A percentile compares a stretch with the other conserved stretches of the same genome.
These are phyloP conservation scores for Colletotrichum nymphaeae DNA, from an alignment of 2,329 filamentous ascomycete species.

Conservation along the genomic window DNA sequence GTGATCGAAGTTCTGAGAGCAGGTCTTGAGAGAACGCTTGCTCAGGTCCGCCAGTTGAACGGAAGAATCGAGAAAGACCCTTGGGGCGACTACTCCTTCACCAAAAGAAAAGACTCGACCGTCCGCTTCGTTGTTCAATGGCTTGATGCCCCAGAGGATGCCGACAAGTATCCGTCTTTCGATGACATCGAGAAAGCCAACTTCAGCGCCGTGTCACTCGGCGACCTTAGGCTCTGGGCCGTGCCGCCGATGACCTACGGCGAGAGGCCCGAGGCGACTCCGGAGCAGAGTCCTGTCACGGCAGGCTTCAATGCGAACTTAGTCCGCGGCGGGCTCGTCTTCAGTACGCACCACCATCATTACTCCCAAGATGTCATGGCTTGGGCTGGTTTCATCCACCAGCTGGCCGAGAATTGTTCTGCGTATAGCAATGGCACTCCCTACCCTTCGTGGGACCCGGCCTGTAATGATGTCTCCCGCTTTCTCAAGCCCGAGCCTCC, in stretches of 20 bases:
- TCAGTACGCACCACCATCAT: slow-evolving; percentile 56
- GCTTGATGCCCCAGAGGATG: slow-evolving; percentile 44
- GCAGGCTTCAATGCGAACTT: slow-evolving; percentile 56
- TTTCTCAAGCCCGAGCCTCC: slow-evolving; percentile 44
- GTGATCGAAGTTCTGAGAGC: slow-evolving; percentile 42
- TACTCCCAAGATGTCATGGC: slow-evolving; percentile 56
- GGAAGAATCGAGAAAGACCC: slow-evolving; percentile 53
- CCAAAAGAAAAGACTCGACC: slow-evolving; percentile 47
- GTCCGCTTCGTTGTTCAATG: slow-evolving; percentile 50
- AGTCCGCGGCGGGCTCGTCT: slow-evolving; percentile 52
- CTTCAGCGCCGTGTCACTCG: slow-evolving; percentile 46
- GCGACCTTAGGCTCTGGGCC: slow-evolving; percentile 47
- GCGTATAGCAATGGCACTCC: slow-evolving; percentile 44
- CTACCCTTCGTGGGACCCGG: slow-evolving; percentile 49
- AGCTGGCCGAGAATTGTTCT: slow-evolving; percentile 56
- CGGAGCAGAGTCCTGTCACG: slow-evolving; percentile 45
- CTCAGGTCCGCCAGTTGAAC: slow-evolving; percentile 50
- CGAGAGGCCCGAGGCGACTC: slow-evolving; percentile 51
- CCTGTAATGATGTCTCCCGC: slow-evolving; percentile 48
- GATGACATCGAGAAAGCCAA: slow-evolving; percentile 49
- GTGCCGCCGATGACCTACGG: slow-evolving; percentile 52
- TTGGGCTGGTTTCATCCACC: slow-evolving; percentile 49
- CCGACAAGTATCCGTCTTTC: slow-evolving; percentile 41
- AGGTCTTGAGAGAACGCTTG: slow-evolving; percentile 50
- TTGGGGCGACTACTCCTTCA: slow-evolving; percentile 49